These are phyloP conservation scores for Coleophoma cylindrospora DNA, from an alignment of 2,329 filamentous ascomycete genomes.

Conservation along the genomic window DNA sequence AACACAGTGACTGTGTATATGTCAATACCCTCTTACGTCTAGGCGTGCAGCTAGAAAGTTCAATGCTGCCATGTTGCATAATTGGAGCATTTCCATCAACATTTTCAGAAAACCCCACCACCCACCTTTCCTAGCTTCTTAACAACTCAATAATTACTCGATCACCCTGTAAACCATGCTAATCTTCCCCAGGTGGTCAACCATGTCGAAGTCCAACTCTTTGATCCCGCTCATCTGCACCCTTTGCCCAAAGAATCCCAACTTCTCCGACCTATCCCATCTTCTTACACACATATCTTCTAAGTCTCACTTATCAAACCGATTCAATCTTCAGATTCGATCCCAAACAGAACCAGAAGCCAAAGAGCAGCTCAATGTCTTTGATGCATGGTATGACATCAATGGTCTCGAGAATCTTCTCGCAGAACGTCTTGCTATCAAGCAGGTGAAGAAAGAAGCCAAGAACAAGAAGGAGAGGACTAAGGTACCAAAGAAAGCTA, in stretches of 20 bases:
- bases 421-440: slow-evolving; percentile 71
- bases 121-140: too few species aligned
- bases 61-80: too few species aligned
- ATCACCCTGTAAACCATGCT: neutral
- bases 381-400: slow-evolving; percentile 72
- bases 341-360: slow-evolving; percentile 63
- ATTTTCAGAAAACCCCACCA: too few species aligned
- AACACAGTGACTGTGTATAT: too few species aligned
- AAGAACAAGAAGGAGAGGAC: slow-evolving; percentile 16
- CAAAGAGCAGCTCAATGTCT: slow-evolving; percentile 57
- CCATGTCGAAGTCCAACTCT: slow-evolving; percentile 16
- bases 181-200: slow-evolving; percentile 1
- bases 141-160: neutral
- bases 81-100: too few species aligned
- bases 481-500: neutral
- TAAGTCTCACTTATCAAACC: slow-evolving; percentile 83
- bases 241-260: slow-evolving; percentile 74
- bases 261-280: slow-evolving; percentile 87
- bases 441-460: slow-evolving; percentile 59
- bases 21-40: too few species aligned
- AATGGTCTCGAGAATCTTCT: slow-evolving; percentile 70
- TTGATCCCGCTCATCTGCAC: slow-evolving; percentile 70
- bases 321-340: slow-evolving; percentile 75
- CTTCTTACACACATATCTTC: slow-evolving; percentile 88
- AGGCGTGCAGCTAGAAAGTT: too few species aligned